Evolutionary conservation across 805 yeast genomes (phyloP), one percentile per base, ranked within the genome.

Genomic region (Starmerella sp.): DNA sequence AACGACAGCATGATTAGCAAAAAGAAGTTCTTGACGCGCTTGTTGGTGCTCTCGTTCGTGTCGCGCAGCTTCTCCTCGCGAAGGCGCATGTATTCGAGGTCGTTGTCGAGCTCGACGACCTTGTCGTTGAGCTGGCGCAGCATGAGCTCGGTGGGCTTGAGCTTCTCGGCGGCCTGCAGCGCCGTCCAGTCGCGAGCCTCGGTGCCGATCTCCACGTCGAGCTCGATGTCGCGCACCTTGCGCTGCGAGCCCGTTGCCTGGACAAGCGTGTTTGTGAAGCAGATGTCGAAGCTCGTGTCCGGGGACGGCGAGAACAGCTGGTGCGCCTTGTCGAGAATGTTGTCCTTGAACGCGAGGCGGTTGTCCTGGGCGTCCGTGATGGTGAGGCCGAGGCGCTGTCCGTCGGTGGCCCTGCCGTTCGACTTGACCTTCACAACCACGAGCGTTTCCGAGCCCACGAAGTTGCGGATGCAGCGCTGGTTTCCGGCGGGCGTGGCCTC

Each of bases 161-260:
- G 81, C 69, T 88, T 87, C 71, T 93, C 97, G 46, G 85, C 79
- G 48, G 95, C 90, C 74, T 90, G 96, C 59, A 90, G 75, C 29
- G 89, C 87, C 67, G 89, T 88, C 97, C 97, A 93, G 73, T 93
- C 97, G 71, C 97, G 84, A 43, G 97, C 98, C 65, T 89, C 86
- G 51, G 97, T 86, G 45, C 98, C 98, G 59, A 89, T 82, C 70
- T 93, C 97, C 57, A 93, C 83, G 60, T 90, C 97, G 65, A 93
- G 75, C 66, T 89, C 96, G 63, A 93, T 74, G 52, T 83, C 83
- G 70, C 97, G 83, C 57, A 73, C 69, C 62, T 77, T 64, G 34
- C 74, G 67, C 31, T 77, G 77, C 54, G 57, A 50, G 52, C 67
- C 64, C 30, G 48, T 45, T 41, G 56, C 53, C 54, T 50, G 56